Base-by-base conservation (phyloP, 441 rosid genomes). In the Melastoma candidum region DNA sequence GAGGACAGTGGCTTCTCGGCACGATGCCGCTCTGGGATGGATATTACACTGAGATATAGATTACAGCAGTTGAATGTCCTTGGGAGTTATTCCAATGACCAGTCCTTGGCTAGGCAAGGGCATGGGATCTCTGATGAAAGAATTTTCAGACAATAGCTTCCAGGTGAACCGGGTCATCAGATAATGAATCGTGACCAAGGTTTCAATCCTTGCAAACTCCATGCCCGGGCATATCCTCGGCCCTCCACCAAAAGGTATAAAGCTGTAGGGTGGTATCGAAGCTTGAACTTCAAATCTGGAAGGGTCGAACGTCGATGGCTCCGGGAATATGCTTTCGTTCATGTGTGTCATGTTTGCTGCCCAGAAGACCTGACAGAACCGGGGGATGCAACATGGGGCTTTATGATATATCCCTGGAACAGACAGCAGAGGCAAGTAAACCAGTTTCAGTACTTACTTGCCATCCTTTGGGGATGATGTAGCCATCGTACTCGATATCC, bases 141-240 rank as follows among this genome's bases (percentile, higher is more conserved):
- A 44, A 27, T 48, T 48, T 48, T 53, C 52, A 3, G 44, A 48
- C 13, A 47, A 48, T 14, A 61, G 27, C 11, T 61, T 44, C 59
- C 54, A 54, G 3, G 59, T 46, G 22, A 58, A 58, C 12, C 26
- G 44, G 13, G 59, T 58, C 50, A 65, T 44, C 13, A 65, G 32
- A 49, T 58, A 53, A 54, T 65, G 68, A 7, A 32, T 54, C 6
- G 52, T 47, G 46, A 53, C 55, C 2, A 58, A 46, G 12, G 73
- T 72, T 68, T 81, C 82, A 1, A 70, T 63, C 63, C 71, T 74
- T 7, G 80, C 82, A 63, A 79, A 71, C 57, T 75, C 85, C 3
- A 61, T 63, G 58, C 83, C 78, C 3, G 87, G 85, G 65, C 87
- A 75, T 22, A 74, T 72, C 56, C 75, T 74, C 11, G 77, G 68